These are phyloP conservation scores for Lentinula detonsa DNA, from an alignment of 768 basidiomycete species.

Conservation along the genomic window DNA sequence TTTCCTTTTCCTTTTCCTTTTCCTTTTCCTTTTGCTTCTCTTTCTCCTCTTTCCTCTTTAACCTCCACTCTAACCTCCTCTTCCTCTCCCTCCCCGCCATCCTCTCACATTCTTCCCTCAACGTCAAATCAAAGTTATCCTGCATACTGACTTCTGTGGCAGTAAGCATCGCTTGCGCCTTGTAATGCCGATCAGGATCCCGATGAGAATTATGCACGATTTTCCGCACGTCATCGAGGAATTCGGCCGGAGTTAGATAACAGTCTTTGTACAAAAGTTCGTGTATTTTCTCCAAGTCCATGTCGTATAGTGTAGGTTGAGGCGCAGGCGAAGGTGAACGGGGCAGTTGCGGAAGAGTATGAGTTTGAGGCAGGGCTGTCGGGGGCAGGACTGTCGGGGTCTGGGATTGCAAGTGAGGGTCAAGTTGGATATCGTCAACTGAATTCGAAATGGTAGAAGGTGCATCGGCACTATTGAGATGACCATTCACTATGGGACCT, in stretches of 20 bases:
- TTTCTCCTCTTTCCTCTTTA: constrained; percentile 53
- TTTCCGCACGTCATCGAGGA: constrained; percentile 77
- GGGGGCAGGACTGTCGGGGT: neutral
- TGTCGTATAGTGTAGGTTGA: constrained; percentile 61
- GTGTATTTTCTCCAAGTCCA: constrained; percentile 93
- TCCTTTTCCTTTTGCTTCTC: constrained; percentile 30
- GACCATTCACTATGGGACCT: constrained; percentile 26
- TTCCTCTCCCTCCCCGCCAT: constrained; percentile 77
- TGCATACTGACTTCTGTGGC: constrained; percentile 32
- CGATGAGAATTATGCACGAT: constrained; percentile 68
- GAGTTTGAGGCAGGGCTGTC: no score
- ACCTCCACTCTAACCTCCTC: constrained; percentile 75
- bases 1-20: constrained; percentile 35
- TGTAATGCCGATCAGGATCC: constrained; percentile 68
- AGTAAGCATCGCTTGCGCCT: constrained; percentile 62
- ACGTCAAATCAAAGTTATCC: constrained; percentile 68
- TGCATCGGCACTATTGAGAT: constrained; percentile 29
- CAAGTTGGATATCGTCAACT: neutral
- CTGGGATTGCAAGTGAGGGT: constrained; percentile 46
- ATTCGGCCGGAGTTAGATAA: constrained; percentile 84
- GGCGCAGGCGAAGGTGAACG: no score
- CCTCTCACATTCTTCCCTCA: constrained; percentile 78
- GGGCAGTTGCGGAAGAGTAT: no score
- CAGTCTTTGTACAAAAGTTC: constrained; percentile 74
- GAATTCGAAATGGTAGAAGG: constrained; percentile 1